These are phyloP conservation scores for Malus hybrid DNA, from an alignment of 331 rosid species.

Conservation along the genomic window DNA sequence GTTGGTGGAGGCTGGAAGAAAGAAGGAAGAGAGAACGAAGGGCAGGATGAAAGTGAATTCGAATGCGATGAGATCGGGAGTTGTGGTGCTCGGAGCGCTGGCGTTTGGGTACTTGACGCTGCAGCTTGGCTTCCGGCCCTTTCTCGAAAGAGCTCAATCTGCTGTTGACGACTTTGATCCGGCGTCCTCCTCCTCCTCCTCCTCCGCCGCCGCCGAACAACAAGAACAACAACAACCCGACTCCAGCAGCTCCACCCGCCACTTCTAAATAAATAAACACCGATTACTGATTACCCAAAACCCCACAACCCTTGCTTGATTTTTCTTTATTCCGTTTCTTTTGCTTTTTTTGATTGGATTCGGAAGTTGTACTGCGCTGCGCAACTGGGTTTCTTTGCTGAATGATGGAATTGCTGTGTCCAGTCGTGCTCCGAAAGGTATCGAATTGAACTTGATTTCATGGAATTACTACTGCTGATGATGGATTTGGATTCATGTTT, in stretches of 20 bases:
- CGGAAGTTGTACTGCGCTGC: not conserved
- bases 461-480: not conserved
- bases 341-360: not conserved
- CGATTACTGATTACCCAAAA: not conserved
- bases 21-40: slow-evolving; percentile 14
- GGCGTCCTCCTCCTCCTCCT: slow-evolving; percentile 29
- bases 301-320: not conserved
- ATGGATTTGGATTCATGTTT: not conserved
- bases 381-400: not conserved
- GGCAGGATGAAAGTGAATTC: slow-evolving; percentile 49
- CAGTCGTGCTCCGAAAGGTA: not conserved
- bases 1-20: not conserved
- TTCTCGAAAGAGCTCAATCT: slow-evolving; percentile 62
- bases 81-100: slow-evolving; percentile 78
- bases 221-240: slow-evolving; percentile 6
- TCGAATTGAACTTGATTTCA: not conserved
- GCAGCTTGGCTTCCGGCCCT: slow-evolving; percentile 67
- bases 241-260: slow-evolving; percentile 20
- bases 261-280: not conserved
- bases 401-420: not conserved
- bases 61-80: slow-evolving; percentile 71
- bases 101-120: slow-evolving; percentile 78
- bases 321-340: not conserved
- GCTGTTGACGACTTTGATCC: slow-evolving; percentile 28
- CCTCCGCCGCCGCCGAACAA: not conserved